These are phyloP conservation scores for Fagus crenata DNA, from an alignment of 306 rosid genomes.

Conservation along the genomic window DNA sequence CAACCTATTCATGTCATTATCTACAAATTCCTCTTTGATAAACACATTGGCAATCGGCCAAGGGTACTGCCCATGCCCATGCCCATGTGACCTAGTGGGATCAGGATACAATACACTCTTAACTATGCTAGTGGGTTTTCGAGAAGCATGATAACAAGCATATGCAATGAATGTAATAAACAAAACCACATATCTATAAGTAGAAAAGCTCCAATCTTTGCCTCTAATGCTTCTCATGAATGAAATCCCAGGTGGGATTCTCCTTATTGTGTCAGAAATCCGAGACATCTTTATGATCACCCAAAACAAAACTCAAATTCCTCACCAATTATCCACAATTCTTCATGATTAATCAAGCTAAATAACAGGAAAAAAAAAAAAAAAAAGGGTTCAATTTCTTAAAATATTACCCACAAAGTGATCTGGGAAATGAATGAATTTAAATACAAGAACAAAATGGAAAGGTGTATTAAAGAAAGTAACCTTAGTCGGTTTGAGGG, in stretches of 20 bases:
- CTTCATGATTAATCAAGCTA: background rate
- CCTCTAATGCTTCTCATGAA: constrained; percentile 46
- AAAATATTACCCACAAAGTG: background rate
- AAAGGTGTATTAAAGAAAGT: background rate
- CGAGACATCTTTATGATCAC: constrained; percentile 19
- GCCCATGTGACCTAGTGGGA: constrained; percentile 4
- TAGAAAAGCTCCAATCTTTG: constrained; percentile 48
- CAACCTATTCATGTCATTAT: background rate
- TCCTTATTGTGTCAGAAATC: constrained; percentile 31
- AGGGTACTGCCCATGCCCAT: constrained; percentile 12
- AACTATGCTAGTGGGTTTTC: constrained; percentile 70
- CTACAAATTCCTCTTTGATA: constrained; percentile 10
- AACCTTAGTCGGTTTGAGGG: constrained; percentile 25
- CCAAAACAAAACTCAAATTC: background rate
- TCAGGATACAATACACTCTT: constrained; percentile 67
- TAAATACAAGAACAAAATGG: background rate
- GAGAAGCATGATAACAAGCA: constrained; percentile 74
- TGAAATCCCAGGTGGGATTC: constrained; percentile 63
- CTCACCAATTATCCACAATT: constrained; percentile 1
- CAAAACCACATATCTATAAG: constrained; percentile 60
- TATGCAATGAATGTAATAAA: constrained; percentile 68
- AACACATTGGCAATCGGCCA: constrained; percentile 46
- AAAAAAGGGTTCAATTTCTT: no score
- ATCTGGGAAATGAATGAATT: background rate
- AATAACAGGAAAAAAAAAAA: no score